Percentiles rank a stretch among this genome's conserved stretches.
Conservation (phyloP, 192 early-diverging fungal species). For the Coemansia sp. region DNA sequence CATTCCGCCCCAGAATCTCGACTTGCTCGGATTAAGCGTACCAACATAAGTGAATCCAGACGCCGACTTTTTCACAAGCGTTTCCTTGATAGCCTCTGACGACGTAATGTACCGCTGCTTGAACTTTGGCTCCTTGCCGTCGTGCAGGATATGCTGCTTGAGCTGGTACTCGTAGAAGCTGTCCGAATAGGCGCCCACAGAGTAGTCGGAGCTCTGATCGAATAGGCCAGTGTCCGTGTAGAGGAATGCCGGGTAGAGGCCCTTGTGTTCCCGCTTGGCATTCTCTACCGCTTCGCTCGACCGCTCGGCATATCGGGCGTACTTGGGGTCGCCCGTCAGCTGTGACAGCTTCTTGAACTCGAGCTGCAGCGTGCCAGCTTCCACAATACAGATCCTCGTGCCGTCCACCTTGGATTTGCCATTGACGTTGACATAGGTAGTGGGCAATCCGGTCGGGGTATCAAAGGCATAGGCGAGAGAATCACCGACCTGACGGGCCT, state of each 20-base stretch:
- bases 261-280: constrained; percentile 54
- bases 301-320: constrained; percentile 71
- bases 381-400: constrained; percentile 54
- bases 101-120: constrained; percentile 69
- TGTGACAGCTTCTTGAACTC: constrained; percentile 85
- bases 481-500: constrained; percentile 78
- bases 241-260: constrained; percentile 77
- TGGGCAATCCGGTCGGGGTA: constrained; percentile 69
- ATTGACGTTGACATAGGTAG: constrained; percentile 61
- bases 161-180: constrained; percentile 96
- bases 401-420: not conserved
- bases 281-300: constrained; percentile 58
- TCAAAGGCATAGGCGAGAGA: constrained; percentile 73
- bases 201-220: constrained; percentile 46
- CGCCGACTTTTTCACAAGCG: constrained; percentile 19
- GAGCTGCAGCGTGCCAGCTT: constrained; percentile 84
- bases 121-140: constrained; percentile 63
- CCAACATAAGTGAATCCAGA: constrained; percentile 22
- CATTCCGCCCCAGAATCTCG: constrained; percentile 67
- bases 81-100: constrained; percentile 63
- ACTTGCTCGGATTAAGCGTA: not conserved
- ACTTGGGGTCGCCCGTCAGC: constrained; percentile 75
- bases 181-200: constrained; percentile 82
- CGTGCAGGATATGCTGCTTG: constrained; percentile 85
- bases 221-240: constrained; percentile 21